Conservation (phyloP, 83 land plant species). For the Picea abies region DNA sequence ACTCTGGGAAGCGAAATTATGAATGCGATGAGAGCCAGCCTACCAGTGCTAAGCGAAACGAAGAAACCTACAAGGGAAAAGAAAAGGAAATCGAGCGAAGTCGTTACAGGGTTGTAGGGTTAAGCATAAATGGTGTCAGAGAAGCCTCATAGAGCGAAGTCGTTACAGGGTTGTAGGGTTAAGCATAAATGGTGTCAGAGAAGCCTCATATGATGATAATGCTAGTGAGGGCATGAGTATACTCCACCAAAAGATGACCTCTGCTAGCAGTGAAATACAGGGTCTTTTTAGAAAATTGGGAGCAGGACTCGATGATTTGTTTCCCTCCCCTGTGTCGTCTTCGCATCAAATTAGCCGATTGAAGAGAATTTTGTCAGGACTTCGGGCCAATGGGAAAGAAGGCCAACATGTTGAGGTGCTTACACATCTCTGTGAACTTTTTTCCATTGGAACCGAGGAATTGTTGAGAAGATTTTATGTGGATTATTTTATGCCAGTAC, state of each 20-base stretch:
- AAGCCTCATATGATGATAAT: slow-evolving; percentile 65
- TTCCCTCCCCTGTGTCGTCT: slow-evolving; percentile 20
- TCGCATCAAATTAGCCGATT: slow-evolving; percentile 40
- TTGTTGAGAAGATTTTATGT: slow-evolving; percentile 85
- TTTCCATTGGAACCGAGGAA: slow-evolving; percentile 92
- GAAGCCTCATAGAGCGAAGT: slow-evolving; percentile 25
- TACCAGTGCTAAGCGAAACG: slow-evolving; percentile 15
- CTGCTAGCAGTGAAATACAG: slow-evolving; percentile 96
- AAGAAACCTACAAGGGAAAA: slow-evolving; percentile 49
- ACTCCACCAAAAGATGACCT: slow-evolving; percentile 33
- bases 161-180: slow-evolving; percentile 16
- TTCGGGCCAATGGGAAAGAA: slow-evolving; percentile 26
- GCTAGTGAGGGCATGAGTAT: slow-evolving; percentile 47
- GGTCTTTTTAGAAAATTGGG: slow-evolving; percentile 92
- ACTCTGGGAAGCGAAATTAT: slow-evolving; percentile 10
- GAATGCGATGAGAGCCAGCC: slow-evolving; percentile 24
- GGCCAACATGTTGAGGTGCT: slow-evolving; percentile 84
- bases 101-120: slow-evolving; percentile 7
- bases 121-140: slow-evolving; percentile 28
- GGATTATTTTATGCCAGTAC: slow-evolving; percentile 33
- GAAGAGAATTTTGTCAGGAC: slow-evolving; percentile 88
- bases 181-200: slow-evolving; percentile 24
- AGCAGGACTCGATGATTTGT: slow-evolving; percentile 93
- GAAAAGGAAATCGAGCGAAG: slow-evolving; percentile 3
- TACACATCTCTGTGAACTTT: slow-evolving; percentile 33